Base-by-base conservation (phyloP, 139 green algal genomes). In the Picochlorum sp. region DNA sequence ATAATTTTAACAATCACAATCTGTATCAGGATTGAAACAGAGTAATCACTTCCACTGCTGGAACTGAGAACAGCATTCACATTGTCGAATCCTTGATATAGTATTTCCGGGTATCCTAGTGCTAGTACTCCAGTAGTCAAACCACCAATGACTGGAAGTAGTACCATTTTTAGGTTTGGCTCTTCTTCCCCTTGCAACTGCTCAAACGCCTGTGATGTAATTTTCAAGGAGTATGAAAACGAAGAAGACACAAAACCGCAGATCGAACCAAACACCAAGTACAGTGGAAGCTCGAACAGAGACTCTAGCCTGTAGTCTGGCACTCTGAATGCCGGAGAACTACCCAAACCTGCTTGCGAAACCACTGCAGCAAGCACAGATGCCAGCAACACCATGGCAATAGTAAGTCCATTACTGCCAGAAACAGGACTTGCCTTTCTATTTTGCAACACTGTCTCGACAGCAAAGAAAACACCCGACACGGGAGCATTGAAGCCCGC, bases 401-500 rank as follows among this genome's bases (percentile, higher is more conserved):
- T 60, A 2, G 75, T 75, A 18, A 84, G 22, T 4, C 55, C 74
- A 16, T 22, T 26, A 8, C 24, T 12, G 12, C 43, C 12, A 22
- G 50, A 40, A 16, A 22, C 20, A 5, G 33, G 31, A 12, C 13
- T 36, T 30, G 26, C 39, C 22, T 35, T 37, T 33, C 67, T 57
- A 24, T 37, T 32, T n/a, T 75, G 72, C 45, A 93, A 69, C 33
- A 94, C 84, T 36, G 82, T 91, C 73, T 95, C 87, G 4, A 97
- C 75, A 7, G 89, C 91, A 62, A 97, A 98, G 55, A 98, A 90
- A 1, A 91, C 84, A 5, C 88, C 90, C 3, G 84, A 69, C 7
- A 96, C 88, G 0, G 91, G 87, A 1, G 91, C 91, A 63, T 95
- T 94, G 74, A 98, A 98, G 7, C 89, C 91, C 0, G 90, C 88